These are phyloP conservation scores for Penicillium sp. DNA, from an alignment of 2,329 filamentous ascomycete genomes.

Conservation along the genomic window DNA sequence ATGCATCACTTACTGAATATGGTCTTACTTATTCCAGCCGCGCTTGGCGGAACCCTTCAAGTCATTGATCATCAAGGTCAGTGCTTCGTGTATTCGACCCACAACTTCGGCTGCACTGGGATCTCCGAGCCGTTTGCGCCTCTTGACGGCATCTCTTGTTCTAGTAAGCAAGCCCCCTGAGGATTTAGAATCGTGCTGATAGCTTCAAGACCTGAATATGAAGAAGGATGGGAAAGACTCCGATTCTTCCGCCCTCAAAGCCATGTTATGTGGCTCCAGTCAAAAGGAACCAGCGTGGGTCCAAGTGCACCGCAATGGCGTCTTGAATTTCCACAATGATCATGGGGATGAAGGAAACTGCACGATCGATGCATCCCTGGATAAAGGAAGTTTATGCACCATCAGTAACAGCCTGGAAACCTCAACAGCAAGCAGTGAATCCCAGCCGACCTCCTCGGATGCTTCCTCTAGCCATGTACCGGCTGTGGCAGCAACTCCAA, in stretches of 20 bases:
- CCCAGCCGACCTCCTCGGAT: background rate
- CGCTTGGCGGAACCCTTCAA: background rate
- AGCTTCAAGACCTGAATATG: background rate
- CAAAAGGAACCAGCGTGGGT: background rate
- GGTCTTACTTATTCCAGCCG: background rate
- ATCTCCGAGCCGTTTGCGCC: background rate
- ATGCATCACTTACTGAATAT: background rate
- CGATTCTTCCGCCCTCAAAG: background rate
- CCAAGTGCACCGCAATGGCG: background rate
- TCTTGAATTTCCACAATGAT: background rate
- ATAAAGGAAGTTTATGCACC: background rate
- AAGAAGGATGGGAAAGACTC: background rate
- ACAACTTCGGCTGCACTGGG: background rate
- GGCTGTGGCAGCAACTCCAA: background rate
- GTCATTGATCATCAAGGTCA: constrained; percentile 2
- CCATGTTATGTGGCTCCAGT: background rate
- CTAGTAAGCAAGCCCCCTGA: background rate
- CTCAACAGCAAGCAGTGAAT: background rate
- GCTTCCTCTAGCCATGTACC: background rate
- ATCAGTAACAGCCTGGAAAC: background rate
- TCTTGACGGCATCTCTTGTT: constrained; percentile 1
- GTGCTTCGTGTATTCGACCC: constrained; percentile 1
- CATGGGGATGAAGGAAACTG: constrained; percentile 1
- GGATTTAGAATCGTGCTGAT: background rate
- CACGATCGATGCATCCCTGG: background rate